phyloP scores from a whole-genome alignment of 306 rosid species.

The Psophocarpus tetragonolobus region DNA sequence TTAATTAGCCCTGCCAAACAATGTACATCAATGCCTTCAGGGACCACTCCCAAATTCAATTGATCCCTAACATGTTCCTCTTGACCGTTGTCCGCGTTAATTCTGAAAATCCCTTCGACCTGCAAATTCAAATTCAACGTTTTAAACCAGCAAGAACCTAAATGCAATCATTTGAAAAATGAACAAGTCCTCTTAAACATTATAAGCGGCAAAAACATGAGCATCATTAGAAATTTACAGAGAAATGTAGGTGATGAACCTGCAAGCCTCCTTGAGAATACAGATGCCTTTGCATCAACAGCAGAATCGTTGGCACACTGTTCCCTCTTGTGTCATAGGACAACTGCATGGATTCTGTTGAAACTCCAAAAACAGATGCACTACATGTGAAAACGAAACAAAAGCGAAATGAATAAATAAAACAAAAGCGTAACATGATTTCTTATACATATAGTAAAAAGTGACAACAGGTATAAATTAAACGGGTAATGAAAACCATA shows the following conservation, averaged over 20 bases:
- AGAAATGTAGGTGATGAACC: slow-evolving; percentile 46
- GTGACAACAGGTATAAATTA: background rate
- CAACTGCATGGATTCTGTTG: slow-evolving; percentile 92
- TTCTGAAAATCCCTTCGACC: slow-evolving; percentile 96
- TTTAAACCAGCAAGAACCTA: slow-evolving; percentile 19
- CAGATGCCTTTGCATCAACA: slow-evolving; percentile 74
- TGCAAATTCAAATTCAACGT: slow-evolving; percentile 38
- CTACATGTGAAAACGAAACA: slow-evolving; percentile 48
- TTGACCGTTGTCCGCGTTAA: slow-evolving; percentile 74
- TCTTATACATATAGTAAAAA: too few relatives aligned
- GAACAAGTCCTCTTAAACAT: background rate
- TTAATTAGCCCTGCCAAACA: slow-evolving; percentile 91
- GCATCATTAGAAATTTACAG: background rate
- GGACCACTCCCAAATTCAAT: slow-evolving; percentile 76
- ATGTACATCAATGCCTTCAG: slow-evolving; percentile 80
- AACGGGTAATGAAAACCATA: background rate
- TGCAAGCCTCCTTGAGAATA: slow-evolving; percentile 84
- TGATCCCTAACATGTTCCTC: slow-evolving; percentile 83
- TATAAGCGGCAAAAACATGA: background rate
- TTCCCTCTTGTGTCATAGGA: slow-evolving; percentile 90
- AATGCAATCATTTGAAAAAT: background rate
- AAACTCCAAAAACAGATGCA: slow-evolving; percentile 89
- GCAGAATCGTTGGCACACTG: slow-evolving; percentile 89
- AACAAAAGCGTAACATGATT: slow-evolving; percentile 24
- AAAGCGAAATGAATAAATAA: slow-evolving; percentile 23